Base-by-base conservation (phyloP, 306 rosid genomes). In the Vigna angularis region DNA sequence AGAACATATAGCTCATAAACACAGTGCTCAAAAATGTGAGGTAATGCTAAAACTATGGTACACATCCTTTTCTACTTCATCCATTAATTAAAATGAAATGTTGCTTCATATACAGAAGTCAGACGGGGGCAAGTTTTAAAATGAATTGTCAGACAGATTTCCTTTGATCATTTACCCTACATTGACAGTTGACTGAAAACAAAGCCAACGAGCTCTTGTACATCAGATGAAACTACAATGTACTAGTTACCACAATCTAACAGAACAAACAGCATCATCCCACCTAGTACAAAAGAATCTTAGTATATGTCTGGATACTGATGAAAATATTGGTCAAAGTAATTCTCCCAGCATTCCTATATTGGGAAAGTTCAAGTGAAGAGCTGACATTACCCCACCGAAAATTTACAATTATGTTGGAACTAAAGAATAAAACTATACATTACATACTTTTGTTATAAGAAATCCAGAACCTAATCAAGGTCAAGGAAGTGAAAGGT, bases 321-420 rank as follows among this genome's bases (percentile, higher is more conserved):
- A 53, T 20, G 47, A 76, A 42, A 51, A 61, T 14, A 57, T 50
- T 4, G 20, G 47, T 47, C 58, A 11, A 36, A 50, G 10, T 28
- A 44, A 14, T 79, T 51, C 49, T 52, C 61, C 62, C 3, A 53
- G 53, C 11, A 17, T 50, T 66, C 62, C 44, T 28, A 48, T 17
- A 63, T 51, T 40, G 64, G 70, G 50, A 61, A 20, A 22, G 53
- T 24, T 69, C 18, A 57, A 66, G 34, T 61, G 20, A 53, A 66
- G 67, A 40, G 13, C 32, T 24, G 9, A 15, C 70, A 30, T 17
- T 3, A 55, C 20, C 22, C 16, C 1, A 11, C 28, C 36, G 14
- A 36, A 70, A 66, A 64, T 45, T 30, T 72, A 52, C 74, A 69
- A 20, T 70, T 48, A 52, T 63, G 10, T 30, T 53, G 48, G 42